These are phyloP conservation scores for Candida nonsorbophila DNA, from an alignment of 805 yeast genomes.

Conservation along the genomic window DNA sequence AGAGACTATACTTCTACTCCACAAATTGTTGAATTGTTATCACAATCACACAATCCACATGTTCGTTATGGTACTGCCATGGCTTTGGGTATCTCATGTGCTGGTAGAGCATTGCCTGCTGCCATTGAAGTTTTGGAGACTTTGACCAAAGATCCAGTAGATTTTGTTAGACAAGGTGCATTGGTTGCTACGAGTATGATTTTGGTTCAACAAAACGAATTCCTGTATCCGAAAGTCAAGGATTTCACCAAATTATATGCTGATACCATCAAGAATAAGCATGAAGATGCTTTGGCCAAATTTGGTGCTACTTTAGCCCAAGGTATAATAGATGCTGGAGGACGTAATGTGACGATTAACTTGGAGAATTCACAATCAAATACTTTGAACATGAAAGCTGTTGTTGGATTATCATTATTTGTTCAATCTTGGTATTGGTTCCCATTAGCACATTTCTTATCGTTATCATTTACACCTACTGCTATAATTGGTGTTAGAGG, in stretches of 20 bases:
- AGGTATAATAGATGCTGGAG: constrained; percentile 98
- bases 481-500: constrained; percentile 75
- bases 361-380: constrained; percentile 86
- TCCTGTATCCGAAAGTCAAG: constrained; percentile 72
- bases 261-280: constrained; percentile 75
- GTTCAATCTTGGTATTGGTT: constrained; percentile 98
- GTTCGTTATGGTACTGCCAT: constrained; percentile 97
- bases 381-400: constrained; percentile 83
- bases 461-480: constrained; percentile 90
- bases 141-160: constrained; percentile 87
- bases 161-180: constrained; percentile 98
- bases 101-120: constrained; percentile 83
- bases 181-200: constrained; percentile 89
- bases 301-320: constrained; percentile 97
- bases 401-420: constrained; percentile 87
- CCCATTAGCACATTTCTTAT: constrained; percentile 90
- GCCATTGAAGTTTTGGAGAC: constrained; percentile 93
- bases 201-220: constrained; percentile 81
- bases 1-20: constrained; percentile 94
- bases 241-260: constrained; percentile 70
- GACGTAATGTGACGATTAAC: constrained; percentile 92
- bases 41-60: constrained; percentile 95
- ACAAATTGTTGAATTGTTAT: constrained; percentile 84
- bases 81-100: constrained; percentile 96
- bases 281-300: constrained; percentile 94